Evolutionary conservation across 768 basidiomycete species (phyloP), one percentile per base, ranked within the genome.

Genomic region (Tylopilus felleus): DNA sequence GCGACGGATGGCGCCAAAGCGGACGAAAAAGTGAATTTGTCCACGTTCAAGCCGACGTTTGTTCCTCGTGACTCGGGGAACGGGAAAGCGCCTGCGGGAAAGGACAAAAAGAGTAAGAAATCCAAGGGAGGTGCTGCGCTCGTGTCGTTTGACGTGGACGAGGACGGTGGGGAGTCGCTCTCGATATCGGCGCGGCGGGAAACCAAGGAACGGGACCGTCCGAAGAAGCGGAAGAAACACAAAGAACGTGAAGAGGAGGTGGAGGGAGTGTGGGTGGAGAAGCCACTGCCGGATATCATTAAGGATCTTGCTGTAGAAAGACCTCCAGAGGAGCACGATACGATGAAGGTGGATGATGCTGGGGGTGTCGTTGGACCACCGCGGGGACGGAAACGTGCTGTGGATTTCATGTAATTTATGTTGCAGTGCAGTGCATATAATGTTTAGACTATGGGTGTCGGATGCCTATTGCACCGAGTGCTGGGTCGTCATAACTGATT

Each of bases 41-140:
- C 77, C n/a, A 84, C 85, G 0, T 98, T 96, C 78, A 90, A 86
- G 63, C 95, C 95, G 1, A 90, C 85, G 0, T 98, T 98, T 66
- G 82, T 91, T 8, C 84, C 85, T 7, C 72, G 75, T 8, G 72
- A 71, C 19, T 53, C 67, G 2, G 64, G 66, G 31, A 73, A 73
- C 49, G 73, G 72, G 46, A 73, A 80, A 63, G 75, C 75, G 44
- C 57, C 65, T 17, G 68, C 68, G 49, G 68, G 71, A 36, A 84
- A 80, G 64, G 75, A 80, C 50, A 75, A 78, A 49, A 74, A 74
- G 55, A 71, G 69, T 56, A 79, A 83, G 64, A 79, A 81, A 60
- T 61, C 73, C 55, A 78, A 77, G 52, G 65, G 50, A 4, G 64
- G 61, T 22, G 38, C 16, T 38, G 70, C 79, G 5, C 74, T 90